Percentiles rank a stretch among this genome's conserved stretches.
These are phyloP conservation scores for Saitozyma podzolica DNA, from an alignment of 768 basidiomycete species.

Conservation along the genomic window DNA sequence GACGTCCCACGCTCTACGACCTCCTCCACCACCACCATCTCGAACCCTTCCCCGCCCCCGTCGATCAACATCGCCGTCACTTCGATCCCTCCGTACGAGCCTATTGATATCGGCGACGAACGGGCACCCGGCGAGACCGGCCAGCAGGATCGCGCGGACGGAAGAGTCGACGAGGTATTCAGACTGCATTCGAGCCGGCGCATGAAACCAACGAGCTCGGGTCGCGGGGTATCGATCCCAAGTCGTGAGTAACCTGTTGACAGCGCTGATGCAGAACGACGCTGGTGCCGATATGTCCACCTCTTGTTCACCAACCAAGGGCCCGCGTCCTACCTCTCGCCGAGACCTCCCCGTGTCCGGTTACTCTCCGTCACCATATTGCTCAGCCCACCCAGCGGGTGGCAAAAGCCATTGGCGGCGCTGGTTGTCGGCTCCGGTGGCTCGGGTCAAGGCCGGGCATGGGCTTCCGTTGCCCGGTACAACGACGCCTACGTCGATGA, in stretches of 20 bases:
- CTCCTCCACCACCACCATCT: constrained; percentile 37
- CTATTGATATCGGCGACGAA: constrained; percentile 44
- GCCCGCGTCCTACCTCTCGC: constrained; percentile 28
- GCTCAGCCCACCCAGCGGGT: constrained; percentile 30
- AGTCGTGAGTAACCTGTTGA: constrained; percentile 27
- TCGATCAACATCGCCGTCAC: constrained; percentile 10
- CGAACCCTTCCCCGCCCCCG: constrained; percentile 20
- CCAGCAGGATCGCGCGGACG: constrained; percentile 40
- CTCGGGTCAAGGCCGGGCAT: constrained; percentile 53
- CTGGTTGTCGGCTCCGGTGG: constrained; percentile 35
- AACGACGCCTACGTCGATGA: constrained; percentile 67
- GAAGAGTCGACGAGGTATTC: constrained; percentile 44
- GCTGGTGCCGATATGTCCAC: constrained; percentile 47
- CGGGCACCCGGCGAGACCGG: constrained; percentile 10
- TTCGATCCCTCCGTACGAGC: constrained; percentile 23
- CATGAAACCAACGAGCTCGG: constrained; percentile 44
- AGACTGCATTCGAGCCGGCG: constrained; percentile 42
- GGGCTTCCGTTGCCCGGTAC: constrained; percentile 79
- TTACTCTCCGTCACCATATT: constrained; percentile 45
- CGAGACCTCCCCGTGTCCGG: constrained; percentile 16
- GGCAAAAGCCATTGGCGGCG: constrained; percentile 43
- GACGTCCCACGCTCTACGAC: constrained; percentile 7
- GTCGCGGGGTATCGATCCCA: constrained; percentile 45
- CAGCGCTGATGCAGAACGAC: constrained; percentile 21
- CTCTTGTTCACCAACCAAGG: constrained; percentile 36